Evolutionary conservation across 768 basidiomycete genomes (phyloP).

Genomic region (Dacryopinax primogenitus): DNA sequence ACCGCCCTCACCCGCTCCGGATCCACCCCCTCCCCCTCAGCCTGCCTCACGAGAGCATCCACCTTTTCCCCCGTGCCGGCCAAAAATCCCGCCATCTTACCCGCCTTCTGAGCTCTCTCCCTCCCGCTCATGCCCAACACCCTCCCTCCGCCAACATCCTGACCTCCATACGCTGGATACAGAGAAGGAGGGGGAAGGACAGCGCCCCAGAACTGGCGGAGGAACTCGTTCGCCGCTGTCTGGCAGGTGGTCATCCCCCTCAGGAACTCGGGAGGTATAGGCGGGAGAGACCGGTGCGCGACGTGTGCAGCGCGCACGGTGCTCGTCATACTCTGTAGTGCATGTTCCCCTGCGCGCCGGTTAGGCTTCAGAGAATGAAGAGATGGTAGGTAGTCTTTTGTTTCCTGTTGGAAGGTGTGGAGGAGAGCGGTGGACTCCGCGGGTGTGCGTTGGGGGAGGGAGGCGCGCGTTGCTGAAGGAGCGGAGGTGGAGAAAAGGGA

Average conservation of each 20-base stretch:
- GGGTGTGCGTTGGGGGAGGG: background rate
- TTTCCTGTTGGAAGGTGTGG: background rate
- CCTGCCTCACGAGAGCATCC: constrained; percentile 54
- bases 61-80: constrained; percentile 71
- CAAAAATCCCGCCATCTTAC: constrained; percentile 80
- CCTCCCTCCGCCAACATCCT: constrained; percentile 30
- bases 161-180: constrained; percentile 37
- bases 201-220: constrained; percentile 90
- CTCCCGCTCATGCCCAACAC: background rate
- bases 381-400: background rate
- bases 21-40: constrained; percentile 50
- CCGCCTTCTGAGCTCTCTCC: constrained; percentile 63
- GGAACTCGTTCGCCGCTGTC: constrained; percentile 86
- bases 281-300: background rate
- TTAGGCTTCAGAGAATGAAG: constrained; percentile 49
- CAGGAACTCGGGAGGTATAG: constrained; percentile 61
- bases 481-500: background rate
- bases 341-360: constrained; percentile 51
- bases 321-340: constrained; percentile 60
- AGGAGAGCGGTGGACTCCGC: background rate
- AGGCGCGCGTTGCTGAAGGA: background rate
- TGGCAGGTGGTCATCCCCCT: constrained; percentile 80
- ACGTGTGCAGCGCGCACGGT: constrained; percentile 50
- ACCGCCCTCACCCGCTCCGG: constrained; percentile 50
- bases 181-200: constrained; percentile 64